These are phyloP conservation scores for Saturnispora dispora DNA, from an alignment of 805 yeast species.

Conservation along the genomic window DNA sequence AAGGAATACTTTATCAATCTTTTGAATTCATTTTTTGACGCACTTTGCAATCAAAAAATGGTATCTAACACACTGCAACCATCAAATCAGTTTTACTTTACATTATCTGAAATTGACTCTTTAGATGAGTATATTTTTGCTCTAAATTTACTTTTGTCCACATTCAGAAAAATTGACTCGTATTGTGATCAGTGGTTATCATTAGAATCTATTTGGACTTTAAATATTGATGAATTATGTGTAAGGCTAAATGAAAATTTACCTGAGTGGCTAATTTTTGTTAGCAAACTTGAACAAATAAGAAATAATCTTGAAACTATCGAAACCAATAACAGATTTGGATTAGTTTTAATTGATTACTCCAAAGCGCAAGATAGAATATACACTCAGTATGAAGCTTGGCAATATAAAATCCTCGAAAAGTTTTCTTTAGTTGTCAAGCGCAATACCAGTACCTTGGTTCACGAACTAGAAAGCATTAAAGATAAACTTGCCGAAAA, in stretches of 20 bases:
- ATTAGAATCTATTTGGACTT: slow-evolving; percentile 53
- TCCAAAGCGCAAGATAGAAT: slow-evolving; percentile 46
- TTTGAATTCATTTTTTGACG: slow-evolving; percentile 19
- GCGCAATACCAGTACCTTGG: slow-evolving; percentile 24
- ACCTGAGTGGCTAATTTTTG: slow-evolving; percentile 38
- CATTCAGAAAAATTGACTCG: neutral
- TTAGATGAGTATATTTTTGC: neutral
- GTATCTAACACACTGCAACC: slow-evolving; percentile 11
- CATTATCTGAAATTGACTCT: neutral
- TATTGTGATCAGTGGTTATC: slow-evolving; percentile 35
- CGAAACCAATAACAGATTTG: slow-evolving; percentile 32
- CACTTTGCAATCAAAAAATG: slow-evolving; percentile 21
- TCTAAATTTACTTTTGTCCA: neutral
- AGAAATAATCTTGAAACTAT: slow-evolving; percentile 44
- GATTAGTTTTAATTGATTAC: slow-evolving; percentile 35
- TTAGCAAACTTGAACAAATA: slow-evolving; percentile 35
- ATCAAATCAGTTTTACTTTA: neutral
- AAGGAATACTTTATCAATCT: slow-evolving; percentile 24
- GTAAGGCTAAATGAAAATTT: slow-evolving; percentile 28
- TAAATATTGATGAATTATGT: slow-evolving; percentile 35
- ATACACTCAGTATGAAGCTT: slow-evolving; percentile 40
- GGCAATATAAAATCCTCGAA: slow-evolving; percentile 41
- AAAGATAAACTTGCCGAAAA: slow-evolving; percentile 31
- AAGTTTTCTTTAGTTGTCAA: slow-evolving; percentile 34
- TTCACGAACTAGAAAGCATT: slow-evolving; percentile 25